These are phyloP conservation scores for Mrakia frigida DNA, from an alignment of 768 basidiomycete species.

Conservation along the genomic window DNA sequence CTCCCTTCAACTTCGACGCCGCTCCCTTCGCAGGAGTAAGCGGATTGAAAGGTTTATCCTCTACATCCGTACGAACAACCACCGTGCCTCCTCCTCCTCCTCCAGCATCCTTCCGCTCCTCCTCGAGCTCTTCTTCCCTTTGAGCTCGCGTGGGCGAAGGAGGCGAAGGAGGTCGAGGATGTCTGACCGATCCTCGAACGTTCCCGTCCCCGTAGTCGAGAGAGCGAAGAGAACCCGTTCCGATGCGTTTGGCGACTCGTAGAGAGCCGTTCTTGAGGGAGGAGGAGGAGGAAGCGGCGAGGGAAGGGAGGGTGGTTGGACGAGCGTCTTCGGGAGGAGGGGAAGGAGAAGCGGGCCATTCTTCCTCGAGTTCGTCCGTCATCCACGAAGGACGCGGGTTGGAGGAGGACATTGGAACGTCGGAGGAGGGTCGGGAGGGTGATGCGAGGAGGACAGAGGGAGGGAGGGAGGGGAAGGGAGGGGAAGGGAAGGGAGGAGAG, in stretches of 20 bases:
- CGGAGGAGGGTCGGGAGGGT: neutral
- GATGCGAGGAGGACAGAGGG: neutral
- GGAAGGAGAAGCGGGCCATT: slow-evolving; percentile 26
- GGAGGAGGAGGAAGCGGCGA: neutral
- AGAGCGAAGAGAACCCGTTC: neutral
- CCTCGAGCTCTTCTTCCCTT: neutral
- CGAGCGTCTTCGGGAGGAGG: slow-evolving; percentile 11
- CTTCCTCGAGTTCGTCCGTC: slow-evolving; percentile 26
- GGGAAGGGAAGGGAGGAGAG: neutral
- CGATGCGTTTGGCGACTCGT: neutral
- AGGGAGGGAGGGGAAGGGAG: neutral
- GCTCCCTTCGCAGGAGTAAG: slow-evolving; percentile 6
- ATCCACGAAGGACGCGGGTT: slow-evolving; percentile 22
- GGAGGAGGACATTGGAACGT: neutral
- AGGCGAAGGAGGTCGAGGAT: slow-evolving; percentile 13
- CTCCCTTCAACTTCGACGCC: neutral
- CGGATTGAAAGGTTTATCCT: neutral
- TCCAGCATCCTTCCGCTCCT: neutral
- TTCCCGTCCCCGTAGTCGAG: slow-evolving; percentile 8
- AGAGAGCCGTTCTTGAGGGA: slow-evolving; percentile 3
- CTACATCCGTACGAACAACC: neutral
- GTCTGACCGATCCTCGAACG: neutral
- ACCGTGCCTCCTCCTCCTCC: neutral
- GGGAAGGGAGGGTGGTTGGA: neutral
- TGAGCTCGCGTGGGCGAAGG: slow-evolving; percentile 15